A percentile compares a stretch with the other conserved stretches of the same genome.
These are phyloP conservation scores for Lachnellula subtilissima DNA, from an alignment of 2,329 filamentous ascomycete species.

Conservation along the genomic window DNA sequence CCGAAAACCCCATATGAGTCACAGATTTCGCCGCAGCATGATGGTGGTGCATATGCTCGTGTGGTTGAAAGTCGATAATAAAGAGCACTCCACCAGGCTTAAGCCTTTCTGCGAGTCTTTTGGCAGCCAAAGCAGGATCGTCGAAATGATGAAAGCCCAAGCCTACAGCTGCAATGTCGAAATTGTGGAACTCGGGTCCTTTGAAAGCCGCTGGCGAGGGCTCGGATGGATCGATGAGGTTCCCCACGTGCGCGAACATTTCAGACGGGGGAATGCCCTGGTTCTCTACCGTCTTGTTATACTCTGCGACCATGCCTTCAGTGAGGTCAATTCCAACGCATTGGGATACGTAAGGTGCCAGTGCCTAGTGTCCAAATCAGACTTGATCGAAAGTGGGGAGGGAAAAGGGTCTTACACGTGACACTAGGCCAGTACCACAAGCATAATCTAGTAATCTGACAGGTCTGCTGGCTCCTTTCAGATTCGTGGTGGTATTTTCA, in stretches of 20 bases:
- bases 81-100: constrained; percentile 61
- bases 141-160: constrained; percentile 65
- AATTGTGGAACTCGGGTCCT: constrained; percentile 54
- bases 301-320: constrained; percentile 63
- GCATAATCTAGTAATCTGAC: constrained; percentile 68
- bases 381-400: not conserved
- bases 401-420: constrained; percentile 45
- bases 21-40: constrained; percentile 47
- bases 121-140: constrained; percentile 55
- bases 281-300: constrained; percentile 56
- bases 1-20: constrained; percentile 61
- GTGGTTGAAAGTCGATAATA: constrained; percentile 63
- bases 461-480: constrained; percentile 23
- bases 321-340: constrained; percentile 67
- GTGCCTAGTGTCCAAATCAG: constrained; percentile 37
- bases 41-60: constrained; percentile 31
- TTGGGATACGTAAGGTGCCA: constrained; percentile 57
- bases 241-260: constrained; percentile 53
- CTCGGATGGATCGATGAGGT: constrained; percentile 47
- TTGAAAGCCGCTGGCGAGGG: constrained; percentile 51
- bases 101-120: constrained; percentile 55
- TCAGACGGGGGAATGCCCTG: constrained; percentile 48
- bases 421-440: constrained; percentile 65
- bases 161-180: constrained; percentile 63
- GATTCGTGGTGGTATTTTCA: constrained; percentile 7